These are phyloP conservation scores for Didymella pomorum DNA, from an alignment of 2,329 filamentous ascomycete genomes.

Conservation along the genomic window DNA sequence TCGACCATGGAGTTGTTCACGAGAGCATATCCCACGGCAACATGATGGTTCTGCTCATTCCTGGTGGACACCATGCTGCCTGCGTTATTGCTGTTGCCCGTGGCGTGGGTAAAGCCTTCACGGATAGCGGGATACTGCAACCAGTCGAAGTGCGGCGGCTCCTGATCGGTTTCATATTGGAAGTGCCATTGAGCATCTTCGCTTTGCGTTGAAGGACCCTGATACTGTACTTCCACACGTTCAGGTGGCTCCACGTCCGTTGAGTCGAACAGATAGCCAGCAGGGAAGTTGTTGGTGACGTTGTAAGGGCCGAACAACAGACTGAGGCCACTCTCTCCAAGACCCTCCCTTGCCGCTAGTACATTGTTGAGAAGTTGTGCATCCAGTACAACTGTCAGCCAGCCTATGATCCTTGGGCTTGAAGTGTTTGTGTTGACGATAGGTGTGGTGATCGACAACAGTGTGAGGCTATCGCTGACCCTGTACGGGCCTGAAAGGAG, in stretches of 20 bases:
- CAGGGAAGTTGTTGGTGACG: conserved; percentile 65
- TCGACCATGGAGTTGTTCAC: conserved; percentile 73
- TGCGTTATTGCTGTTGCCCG: conserved; percentile 66
- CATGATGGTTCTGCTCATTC: conserved; percentile 73
- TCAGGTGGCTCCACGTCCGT: conserved; percentile 30
- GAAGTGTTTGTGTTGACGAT: conserved; percentile 71
- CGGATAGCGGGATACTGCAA: conserved; percentile 69
- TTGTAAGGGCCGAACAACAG: conserved; percentile 74
- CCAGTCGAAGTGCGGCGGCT: conserved; percentile 62
- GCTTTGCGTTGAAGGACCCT: conserved; percentile 44
- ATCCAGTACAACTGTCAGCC: conserved; percentile 81
- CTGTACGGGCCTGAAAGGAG: conserved; percentile 80
- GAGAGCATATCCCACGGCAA: conserved; percentile 81
- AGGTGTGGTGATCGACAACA: conserved; percentile 83
- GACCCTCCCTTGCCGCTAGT: conserved; percentile 70
- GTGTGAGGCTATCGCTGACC: conserved; percentile 74
- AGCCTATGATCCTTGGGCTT: conserved; percentile 73
- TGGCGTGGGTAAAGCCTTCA: conserved; percentile 63
- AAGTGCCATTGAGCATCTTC: conserved; percentile 32
- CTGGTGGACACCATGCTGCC: conserved; percentile 71
- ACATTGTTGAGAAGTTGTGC: conserved; percentile 70
- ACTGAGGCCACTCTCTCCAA: conserved; percentile 75
- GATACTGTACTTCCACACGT: conserved; percentile 39
- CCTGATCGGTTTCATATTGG: conserved; percentile 36
- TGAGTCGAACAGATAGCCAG: conserved; percentile 42